phyloP scores from a whole-genome alignment of 768 basidiomycete species.

The Cystofilobasidium ferigula region DNA sequence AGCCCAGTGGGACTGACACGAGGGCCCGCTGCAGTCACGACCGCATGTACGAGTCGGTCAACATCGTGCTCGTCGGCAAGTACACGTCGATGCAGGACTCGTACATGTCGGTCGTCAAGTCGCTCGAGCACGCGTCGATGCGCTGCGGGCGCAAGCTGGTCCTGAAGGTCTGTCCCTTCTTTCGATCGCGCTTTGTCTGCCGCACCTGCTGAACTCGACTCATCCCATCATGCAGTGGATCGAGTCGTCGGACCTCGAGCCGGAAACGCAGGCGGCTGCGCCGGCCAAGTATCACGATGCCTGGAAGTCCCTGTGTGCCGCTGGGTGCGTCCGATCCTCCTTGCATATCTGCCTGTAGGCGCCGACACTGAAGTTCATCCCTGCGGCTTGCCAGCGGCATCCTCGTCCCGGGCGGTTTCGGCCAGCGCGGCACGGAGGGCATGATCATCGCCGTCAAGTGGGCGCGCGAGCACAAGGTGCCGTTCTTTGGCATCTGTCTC shows the following conservation, averaged over 20 bases:
- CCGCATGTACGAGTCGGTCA: slow-evolving; percentile 75
- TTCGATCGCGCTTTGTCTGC: no score
- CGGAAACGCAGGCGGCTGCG: slow-evolving; percentile 60
- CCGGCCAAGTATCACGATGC: slow-evolving; percentile 91
- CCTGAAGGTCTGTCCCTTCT: slow-evolving; percentile 62
- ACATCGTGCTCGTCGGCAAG: slow-evolving; percentile 87
- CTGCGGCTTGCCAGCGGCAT: slow-evolving; percentile 54
- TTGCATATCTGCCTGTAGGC: not conserved
- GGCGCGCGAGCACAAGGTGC: slow-evolving; percentile 85
- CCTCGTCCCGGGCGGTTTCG: slow-evolving; percentile 94
- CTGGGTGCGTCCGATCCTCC: slow-evolving; percentile 51
- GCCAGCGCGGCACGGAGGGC: slow-evolving; percentile 82
- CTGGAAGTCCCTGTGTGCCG: slow-evolving; percentile 82
- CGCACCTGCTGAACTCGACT: no score
- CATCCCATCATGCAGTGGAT: no score
- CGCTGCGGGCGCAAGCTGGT: slow-evolving; percentile 72
- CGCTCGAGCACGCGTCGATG: slow-evolving; percentile 93
- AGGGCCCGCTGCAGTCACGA: no score
- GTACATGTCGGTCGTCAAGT: slow-evolving; percentile 95
- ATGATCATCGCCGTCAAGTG: slow-evolving; percentile 98
- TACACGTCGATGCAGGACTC: slow-evolving; percentile 95
- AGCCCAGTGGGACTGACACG: not conserved
- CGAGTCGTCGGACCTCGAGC: slow-evolving; percentile 83
- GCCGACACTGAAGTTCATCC: not conserved
- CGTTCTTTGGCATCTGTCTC: slow-evolving; percentile 91